Evolutionary conservation across 1,284 basidiomycete species (phyloP).

Genomic region (Puccinia horiana): DNA sequence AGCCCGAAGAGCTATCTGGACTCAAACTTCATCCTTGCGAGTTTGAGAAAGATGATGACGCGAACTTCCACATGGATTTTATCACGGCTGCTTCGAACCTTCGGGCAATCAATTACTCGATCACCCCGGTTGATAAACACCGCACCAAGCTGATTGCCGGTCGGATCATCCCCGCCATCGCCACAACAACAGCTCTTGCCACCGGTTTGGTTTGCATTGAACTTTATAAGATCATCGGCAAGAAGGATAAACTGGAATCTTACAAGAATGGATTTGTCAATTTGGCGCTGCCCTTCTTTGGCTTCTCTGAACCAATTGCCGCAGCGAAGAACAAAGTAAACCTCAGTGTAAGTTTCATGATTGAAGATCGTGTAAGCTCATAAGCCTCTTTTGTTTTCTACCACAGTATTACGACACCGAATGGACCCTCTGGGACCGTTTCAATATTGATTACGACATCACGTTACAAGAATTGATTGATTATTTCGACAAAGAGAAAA

Average conservation of each 20-base stretch:
- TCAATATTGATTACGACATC: slow-evolving; percentile 86
- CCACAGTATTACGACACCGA: slow-evolving; percentile 74
- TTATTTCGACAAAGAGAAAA: slow-evolving; percentile 81
- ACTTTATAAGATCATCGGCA: slow-evolving; percentile 97
- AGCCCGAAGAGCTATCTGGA: slow-evolving; percentile 85
- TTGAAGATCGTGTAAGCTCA: background rate
- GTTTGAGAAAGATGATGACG: slow-evolving; percentile 99
- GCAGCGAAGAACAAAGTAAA: slow-evolving; percentile 75
- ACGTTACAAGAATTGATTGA: slow-evolving; percentile 82
- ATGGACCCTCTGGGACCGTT: slow-evolving; percentile 99
- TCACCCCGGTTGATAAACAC: slow-evolving; percentile 83
- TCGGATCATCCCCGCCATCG: slow-evolving; percentile 99
- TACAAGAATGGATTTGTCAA: slow-evolving; percentile 99
- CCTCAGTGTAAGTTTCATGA: background rate
- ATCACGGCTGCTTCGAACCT: slow-evolving; percentile 98
- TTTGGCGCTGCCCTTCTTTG: slow-evolving; percentile 96
- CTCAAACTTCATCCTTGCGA: slow-evolving; percentile 93
- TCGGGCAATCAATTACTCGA: slow-evolving; percentile 92
- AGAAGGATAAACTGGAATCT: slow-evolving; percentile 85
- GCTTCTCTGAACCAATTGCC: slow-evolving; percentile 95
- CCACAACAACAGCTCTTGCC: slow-evolving; percentile 93
- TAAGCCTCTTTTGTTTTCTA: slow-evolving; percentile 49
- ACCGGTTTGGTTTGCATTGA: slow-evolving; percentile 95
- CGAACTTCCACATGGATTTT: slow-evolving; percentile 98
- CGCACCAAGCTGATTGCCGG: slow-evolving; percentile 98